These are phyloP conservation scores for Penicillium thymicola DNA, from an alignment of 2,329 filamentous ascomycete genomes.

Conservation along the genomic window DNA sequence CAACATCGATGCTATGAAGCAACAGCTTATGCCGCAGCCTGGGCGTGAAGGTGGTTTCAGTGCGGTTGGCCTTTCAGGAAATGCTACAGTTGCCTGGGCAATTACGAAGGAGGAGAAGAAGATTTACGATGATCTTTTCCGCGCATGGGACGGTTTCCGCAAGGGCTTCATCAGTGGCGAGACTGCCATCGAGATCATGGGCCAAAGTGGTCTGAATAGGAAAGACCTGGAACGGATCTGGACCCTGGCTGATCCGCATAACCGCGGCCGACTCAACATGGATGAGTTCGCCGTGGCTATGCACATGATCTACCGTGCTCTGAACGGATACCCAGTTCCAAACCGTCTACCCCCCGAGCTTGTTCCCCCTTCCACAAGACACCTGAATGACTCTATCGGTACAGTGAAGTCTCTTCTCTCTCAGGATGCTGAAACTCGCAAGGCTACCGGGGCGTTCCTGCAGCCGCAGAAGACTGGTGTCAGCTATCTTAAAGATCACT, in stretches of 20 bases:
- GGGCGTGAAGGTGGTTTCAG: conserved; percentile 85
- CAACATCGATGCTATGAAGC: conserved; percentile 88
- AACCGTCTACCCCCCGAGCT: conserved; percentile 85
- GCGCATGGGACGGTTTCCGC: conserved; percentile 90
- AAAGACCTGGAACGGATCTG: conserved; percentile 86
- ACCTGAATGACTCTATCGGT: conserved; percentile 88
- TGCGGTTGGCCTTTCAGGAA: conserved; percentile 82
- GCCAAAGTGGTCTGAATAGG: conserved; percentile 90
- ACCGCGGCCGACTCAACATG: conserved; percentile 89
- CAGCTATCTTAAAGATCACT: conserved; percentile 94
- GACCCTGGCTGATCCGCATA: conserved; percentile 90
- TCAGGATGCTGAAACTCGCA: conserved; percentile 83
- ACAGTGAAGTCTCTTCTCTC: conserved; percentile 86
- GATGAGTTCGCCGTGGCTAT: conserved; percentile 98
- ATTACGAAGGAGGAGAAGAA: conserved; percentile 99
- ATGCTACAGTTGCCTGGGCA: conserved; percentile 95
- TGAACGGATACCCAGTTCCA: conserved; percentile 93
- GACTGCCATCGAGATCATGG: conserved; percentile 94
- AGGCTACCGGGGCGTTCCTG: conserved; percentile 82
- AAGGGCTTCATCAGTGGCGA: conserved; percentile 91
- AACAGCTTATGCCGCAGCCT: conserved; percentile 95
- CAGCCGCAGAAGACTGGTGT: conserved; percentile 97
- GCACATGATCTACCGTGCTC: conserved; percentile 96
- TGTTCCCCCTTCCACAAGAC: conserved; percentile 88
- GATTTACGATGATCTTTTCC: conserved; percentile 91